Percentiles rank a stretch among this genome's conserved stretches.
Conservation (phyloP, 2,329 filamentous ascomycete genomes). For the Colletotrichum brevisporum region DNA sequence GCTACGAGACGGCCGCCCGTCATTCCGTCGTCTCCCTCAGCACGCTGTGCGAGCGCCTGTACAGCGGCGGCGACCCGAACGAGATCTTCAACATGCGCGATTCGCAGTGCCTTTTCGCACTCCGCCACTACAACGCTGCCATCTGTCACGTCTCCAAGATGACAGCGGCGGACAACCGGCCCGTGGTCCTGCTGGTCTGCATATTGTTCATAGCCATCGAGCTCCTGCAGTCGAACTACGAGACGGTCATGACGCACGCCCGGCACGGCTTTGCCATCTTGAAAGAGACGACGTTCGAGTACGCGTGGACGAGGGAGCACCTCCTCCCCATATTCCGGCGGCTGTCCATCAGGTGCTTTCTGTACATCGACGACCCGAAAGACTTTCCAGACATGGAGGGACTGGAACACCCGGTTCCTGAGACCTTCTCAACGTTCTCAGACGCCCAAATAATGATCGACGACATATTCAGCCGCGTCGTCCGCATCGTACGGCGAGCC, state of each 20-base stretch:
- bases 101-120: not conserved
- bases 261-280: constrained; percentile 18
- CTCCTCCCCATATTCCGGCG: constrained; percentile 22
- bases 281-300: not conserved
- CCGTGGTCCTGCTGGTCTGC: constrained; percentile 33
- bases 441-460: constrained; percentile 22
- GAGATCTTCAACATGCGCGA: not conserved
- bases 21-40: constrained; percentile 66
- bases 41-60: constrained; percentile 56
- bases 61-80: not conserved
- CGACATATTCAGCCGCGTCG: constrained; percentile 3
- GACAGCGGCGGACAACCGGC: not conserved
- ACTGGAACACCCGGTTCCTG: constrained; percentile 1
- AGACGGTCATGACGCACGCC: constrained; percentile 10
- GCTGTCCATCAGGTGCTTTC: not conserved
- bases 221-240: constrained; percentile 13
- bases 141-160: constrained; percentile 32
- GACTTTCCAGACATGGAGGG: constrained; percentile 36
- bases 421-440: constrained; percentile 1
- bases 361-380: not conserved
- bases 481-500: constrained; percentile 7
- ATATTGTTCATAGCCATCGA: constrained; percentile 34
- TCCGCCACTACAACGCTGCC: constrained; percentile 37
- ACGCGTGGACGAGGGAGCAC: constrained; percentile 17
- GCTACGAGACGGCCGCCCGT: constrained; percentile 59